phyloP scores from a whole-genome alignment of 805 yeast species.

The Metschnikowia orientalis region DNA sequence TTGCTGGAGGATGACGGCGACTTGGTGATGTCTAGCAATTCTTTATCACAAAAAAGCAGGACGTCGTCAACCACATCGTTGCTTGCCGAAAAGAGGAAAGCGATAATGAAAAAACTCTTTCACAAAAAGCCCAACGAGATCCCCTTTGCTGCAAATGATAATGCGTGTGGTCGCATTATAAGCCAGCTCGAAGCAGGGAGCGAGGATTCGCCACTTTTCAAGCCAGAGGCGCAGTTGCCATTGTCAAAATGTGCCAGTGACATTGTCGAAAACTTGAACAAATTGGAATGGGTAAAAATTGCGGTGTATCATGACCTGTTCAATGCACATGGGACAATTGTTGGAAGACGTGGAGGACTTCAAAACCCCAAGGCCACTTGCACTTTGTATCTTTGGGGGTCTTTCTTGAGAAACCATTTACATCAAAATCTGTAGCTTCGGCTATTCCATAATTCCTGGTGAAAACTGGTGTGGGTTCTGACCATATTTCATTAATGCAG shows the following conservation, averaged over 20 bases:
- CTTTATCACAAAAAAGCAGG: not conserved
- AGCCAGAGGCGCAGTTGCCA: slow-evolving; percentile 30
- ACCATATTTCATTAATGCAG: too few species aligned
- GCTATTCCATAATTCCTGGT: too few species aligned
- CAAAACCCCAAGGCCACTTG: slow-evolving; percentile 51
- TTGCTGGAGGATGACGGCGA: slow-evolving; percentile 13
- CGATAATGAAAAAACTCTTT: not conserved
- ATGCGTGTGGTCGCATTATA: not conserved
- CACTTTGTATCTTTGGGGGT: slow-evolving; percentile 47
- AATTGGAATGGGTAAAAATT: slow-evolving; percentile 69
- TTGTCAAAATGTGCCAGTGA: slow-evolving; percentile 33
- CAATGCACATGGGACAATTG: slow-evolving; percentile 85
- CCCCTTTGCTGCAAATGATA: slow-evolving; percentile 24
- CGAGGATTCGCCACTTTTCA: slow-evolving; percentile 26
- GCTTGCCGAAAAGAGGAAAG: not conserved
- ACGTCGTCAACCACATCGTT: not conserved
- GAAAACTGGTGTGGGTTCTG: too few species aligned
- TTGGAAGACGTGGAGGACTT: slow-evolving; percentile 64
- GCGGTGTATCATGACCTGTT: slow-evolving; percentile 66
- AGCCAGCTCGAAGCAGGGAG: slow-evolving; percentile 2
- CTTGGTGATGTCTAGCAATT: not conserved
- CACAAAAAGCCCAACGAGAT: slow-evolving; percentile 16
- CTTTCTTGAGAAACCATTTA: slow-evolving; percentile 31
- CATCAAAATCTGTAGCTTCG: too few species aligned
- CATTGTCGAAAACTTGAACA: slow-evolving; percentile 54